Base-by-base conservation (phyloP, 164 flowering plant species). In the Dillenia suffruticosa region DNA sequence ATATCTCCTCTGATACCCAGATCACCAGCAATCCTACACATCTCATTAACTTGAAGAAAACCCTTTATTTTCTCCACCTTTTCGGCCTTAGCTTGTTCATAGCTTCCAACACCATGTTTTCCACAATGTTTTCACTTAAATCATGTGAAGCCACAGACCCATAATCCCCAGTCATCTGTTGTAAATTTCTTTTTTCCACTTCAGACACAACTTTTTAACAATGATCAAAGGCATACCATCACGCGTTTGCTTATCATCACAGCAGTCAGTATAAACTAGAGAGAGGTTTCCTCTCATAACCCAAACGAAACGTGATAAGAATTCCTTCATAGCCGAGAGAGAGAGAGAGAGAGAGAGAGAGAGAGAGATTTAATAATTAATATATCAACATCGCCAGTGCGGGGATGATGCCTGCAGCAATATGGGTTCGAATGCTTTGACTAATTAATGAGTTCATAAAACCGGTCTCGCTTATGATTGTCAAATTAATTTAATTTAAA, bases 111-210 rank as follows among this genome's bases (percentile, higher is more conserved):
- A 92, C 96, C 61, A 56, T 60, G 85, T 81, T 58, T 46, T 78
- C 99, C 98, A 92, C 72, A 95, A 72, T 70, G n/a, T 92, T 97
- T 64, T 85, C 85, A 58, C 97, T 87, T 17, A 92, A 79, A 71
- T 90, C 98, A 2, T 58, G 51, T 0, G 85, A 76, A 1, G 79
- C 76, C 8, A 62, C 10, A 1, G 57, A 62, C 24, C 19, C 61
- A 3, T 64, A 49, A 2, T 70, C 67, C 46, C 69, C 74, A 9
- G 78, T 61, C 81, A 81, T 70, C 51, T 74, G 71, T 57, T 68
- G 82, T 12, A 82, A 40, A 8, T 81, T 76, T 13, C 89, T 87
- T 46, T 75, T 82, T 62, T 86, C 96, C 73, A 90, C 66, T 72
- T 89, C 89, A 5, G 74, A 56, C 6, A 84, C 97, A 17, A 92